These are phyloP conservation scores for Fusarium continuum DNA, from an alignment of 2,329 filamentous ascomycete species.

Conservation along the genomic window DNA sequence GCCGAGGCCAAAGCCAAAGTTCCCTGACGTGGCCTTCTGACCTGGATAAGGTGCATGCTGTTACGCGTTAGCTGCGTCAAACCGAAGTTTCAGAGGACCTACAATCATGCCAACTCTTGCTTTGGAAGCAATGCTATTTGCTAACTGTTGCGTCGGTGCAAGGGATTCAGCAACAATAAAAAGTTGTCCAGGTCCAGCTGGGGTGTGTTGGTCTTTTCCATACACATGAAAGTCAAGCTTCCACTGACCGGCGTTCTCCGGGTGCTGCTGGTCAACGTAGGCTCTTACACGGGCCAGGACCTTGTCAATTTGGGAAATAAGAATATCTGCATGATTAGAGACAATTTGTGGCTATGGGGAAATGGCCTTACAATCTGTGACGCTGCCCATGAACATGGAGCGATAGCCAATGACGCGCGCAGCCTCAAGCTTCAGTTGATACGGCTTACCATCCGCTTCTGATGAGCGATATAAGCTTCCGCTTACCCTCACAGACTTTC, in stretches of 20 bases:
- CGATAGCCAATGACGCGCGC: constrained; percentile 34
- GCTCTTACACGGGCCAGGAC: constrained; percentile 11
- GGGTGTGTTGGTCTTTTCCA: constrained; percentile 44
- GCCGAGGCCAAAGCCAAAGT: constrained; percentile 53
- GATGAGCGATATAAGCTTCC: constrained; percentile 24
- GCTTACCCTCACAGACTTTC: constrained; percentile 22
- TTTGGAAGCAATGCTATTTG: constrained; percentile 48
- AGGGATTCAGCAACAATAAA: constrained; percentile 59
- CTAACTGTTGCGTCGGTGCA: constrained; percentile 55
- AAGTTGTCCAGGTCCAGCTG: constrained; percentile 37
- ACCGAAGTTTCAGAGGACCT: rapidly evolving
- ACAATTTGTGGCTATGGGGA: rapidly evolving
- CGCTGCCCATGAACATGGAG: constrained; percentile 37
- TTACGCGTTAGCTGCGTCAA: background rate
- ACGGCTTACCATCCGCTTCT: background rate
- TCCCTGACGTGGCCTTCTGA: constrained; percentile 62
- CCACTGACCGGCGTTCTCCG: constrained; percentile 31
- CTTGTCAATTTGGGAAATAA: constrained; percentile 30
- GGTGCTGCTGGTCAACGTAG: constrained; percentile 36
- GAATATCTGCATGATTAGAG: constrained; percentile 13
- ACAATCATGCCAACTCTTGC: constrained; percentile 45
- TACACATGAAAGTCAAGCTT: constrained; percentile 54
- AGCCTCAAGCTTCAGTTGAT: constrained; percentile 40
- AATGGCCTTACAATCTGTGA: constrained; percentile 28
- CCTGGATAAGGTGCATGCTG: constrained; percentile 58